Conservation (phyloP, 2,329 filamentous ascomycete genomes). For the Fusarium sp. region DNA sequence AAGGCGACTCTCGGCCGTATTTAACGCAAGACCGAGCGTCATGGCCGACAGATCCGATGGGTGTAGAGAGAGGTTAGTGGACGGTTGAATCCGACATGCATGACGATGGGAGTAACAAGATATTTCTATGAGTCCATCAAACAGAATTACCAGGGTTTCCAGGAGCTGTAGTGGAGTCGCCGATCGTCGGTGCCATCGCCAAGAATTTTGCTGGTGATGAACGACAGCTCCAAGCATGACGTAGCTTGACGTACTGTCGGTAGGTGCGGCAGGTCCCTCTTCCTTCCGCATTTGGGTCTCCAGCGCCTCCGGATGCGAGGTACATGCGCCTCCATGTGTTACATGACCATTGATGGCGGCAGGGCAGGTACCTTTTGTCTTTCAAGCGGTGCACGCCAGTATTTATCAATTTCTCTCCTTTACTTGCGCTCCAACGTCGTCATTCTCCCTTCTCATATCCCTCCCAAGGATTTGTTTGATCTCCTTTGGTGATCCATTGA, state of each 20-base stretch:
- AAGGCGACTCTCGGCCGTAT: conserved; percentile 24
- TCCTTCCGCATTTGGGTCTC: background rate
- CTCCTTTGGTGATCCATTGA: conserved; percentile 14
- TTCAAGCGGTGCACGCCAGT: background rate
- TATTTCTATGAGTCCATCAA: background rate
- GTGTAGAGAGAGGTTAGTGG: background rate
- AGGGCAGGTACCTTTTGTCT: conserved; percentile 7
- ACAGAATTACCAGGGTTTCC: conserved; percentile 3
- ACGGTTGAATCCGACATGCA: conserved; percentile 1
- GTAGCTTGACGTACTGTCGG: conserved; percentile 9
- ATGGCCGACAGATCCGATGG: conserved; percentile 26
- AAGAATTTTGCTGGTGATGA: conserved; percentile 28
- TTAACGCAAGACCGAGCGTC: conserved; percentile 13
- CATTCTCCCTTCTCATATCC: background rate
- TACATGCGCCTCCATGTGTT: conserved; percentile 15
- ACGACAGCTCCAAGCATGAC: conserved; percentile 28
- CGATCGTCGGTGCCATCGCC: conserved; percentile 32
- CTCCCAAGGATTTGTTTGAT: background rate
- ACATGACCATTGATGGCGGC: conserved; percentile 19
- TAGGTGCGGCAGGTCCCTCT: conserved; percentile 2
- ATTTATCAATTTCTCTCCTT: background rate
- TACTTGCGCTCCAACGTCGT: background rate
- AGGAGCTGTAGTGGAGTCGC: conserved; percentile 28
- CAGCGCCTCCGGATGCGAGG: conserved; percentile 19
- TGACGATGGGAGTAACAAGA: conserved; percentile 7